Evolutionary conservation across 257 asterid genomes (phyloP).

Genomic region (Nicotiana knightiana): DNA sequence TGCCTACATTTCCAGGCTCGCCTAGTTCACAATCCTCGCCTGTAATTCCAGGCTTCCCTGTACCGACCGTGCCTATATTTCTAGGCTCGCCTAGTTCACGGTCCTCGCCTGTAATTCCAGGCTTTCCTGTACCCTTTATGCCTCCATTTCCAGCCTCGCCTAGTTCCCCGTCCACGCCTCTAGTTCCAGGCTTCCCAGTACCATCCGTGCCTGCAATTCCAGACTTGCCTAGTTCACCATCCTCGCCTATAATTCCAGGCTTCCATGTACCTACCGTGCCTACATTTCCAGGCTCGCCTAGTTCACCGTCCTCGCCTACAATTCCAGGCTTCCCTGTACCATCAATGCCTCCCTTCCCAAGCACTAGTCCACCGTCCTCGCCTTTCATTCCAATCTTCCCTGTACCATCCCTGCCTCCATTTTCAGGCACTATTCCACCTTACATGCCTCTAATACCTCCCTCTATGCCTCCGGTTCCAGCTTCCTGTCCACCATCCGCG

Average conservation of each 20-base stretch:
- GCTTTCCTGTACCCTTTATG: not conserved
- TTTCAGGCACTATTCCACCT: not conserved
- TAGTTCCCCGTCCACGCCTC: not conserved
- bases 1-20: not conserved
- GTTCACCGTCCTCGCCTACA: constrained; percentile 28
- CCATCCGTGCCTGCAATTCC: too few species aligned
- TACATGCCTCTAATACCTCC: not conserved
- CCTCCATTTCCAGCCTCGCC: not conserved
- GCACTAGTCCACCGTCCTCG: not conserved
- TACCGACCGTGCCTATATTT: not conserved
- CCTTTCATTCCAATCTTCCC: not conserved
- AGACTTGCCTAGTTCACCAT: not conserved
- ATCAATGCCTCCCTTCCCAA: not conserved
- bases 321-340: not conserved
- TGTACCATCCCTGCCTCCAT: not conserved
- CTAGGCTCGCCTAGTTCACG: not conserved
- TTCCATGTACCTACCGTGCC: constrained; percentile 9
- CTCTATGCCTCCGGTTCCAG: not conserved
- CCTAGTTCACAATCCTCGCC: not conserved
- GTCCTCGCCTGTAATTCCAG: not conserved
- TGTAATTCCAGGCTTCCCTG: not conserved
- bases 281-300: constrained; percentile 38
- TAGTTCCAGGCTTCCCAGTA: not conserved
- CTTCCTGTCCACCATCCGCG: not conserved
- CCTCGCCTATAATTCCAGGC: not conserved